phyloP scores from a whole-genome alignment of 495 filamentous ascomycete species.

The Durotheca rogersii region DNA sequence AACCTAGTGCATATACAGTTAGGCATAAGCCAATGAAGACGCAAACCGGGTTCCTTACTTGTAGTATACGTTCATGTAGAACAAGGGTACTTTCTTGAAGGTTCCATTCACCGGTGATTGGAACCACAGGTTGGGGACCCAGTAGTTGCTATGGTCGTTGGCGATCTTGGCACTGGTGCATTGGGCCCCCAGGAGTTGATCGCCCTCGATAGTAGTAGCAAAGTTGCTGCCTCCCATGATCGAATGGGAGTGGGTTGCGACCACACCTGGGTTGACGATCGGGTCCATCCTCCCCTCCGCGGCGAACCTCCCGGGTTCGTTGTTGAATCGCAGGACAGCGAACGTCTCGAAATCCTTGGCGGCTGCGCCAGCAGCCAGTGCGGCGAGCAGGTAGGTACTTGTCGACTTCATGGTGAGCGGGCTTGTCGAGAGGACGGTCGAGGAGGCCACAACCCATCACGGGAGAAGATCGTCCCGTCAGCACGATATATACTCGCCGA shows the following conservation, averaged over 20 bases:
- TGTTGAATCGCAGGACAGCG: slow-evolving; percentile 45
- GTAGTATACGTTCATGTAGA: slow-evolving; percentile 66
- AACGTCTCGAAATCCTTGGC: slow-evolving; percentile 39
- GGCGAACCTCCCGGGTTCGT: slow-evolving; percentile 41
- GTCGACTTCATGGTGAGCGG: slow-evolving; percentile 19
- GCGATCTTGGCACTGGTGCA: slow-evolving; percentile 66
- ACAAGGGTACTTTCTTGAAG: slow-evolving; percentile 62
- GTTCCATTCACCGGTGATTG: slow-evolving; percentile 57
- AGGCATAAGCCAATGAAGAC: background rate
- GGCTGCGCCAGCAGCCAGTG: slow-evolving; percentile 28
- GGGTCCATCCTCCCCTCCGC: slow-evolving; percentile 62
- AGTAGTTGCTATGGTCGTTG: slow-evolving; percentile 72
- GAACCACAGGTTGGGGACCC: slow-evolving; percentile 69
- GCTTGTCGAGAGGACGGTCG: background rate
- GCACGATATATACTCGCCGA: slow-evolving; percentile 10
- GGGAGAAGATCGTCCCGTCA: background rate
- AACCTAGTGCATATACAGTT: slow-evolving; percentile 48
- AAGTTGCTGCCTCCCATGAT: slow-evolving; percentile 72
- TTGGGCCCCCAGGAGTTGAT: slow-evolving; percentile 53
- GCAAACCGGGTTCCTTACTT: slow-evolving; percentile 43
- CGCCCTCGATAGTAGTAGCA: slow-evolving; percentile 58
- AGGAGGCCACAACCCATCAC: too few species aligned
- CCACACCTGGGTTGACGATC: slow-evolving; percentile 56
- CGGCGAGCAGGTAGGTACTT: slow-evolving; percentile 15
- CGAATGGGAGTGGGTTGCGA: slow-evolving; percentile 62